Conservation (phyloP, 176 grass and related monocot genomes). For the Olyra latifolia region DNA sequence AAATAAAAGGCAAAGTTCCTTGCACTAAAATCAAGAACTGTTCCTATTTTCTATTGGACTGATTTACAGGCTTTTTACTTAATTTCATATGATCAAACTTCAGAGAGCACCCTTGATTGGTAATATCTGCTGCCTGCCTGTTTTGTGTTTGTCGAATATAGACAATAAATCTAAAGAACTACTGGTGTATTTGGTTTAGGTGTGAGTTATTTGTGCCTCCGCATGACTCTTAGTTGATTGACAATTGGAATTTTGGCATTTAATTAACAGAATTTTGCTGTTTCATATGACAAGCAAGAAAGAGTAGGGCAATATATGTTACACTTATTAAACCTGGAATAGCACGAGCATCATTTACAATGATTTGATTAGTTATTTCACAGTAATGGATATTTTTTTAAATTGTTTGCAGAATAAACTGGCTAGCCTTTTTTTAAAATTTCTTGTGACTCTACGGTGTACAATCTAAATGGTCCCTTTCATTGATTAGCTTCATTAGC, state of each 20-base stretch:
- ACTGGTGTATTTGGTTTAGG: background rate
- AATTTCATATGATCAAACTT: constrained; percentile 13
- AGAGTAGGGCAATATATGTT: background rate
- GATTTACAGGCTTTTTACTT: background rate
- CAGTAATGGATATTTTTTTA: background rate
- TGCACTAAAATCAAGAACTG: background rate
- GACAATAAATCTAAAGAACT: background rate
- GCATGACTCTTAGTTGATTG: background rate
- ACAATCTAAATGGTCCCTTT: background rate
- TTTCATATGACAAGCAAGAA: constrained; percentile 16
- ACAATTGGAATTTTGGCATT: constrained; percentile 15
- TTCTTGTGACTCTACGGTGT: background rate
- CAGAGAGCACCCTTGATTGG: background rate
- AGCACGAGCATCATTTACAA: background rate
- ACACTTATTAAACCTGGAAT: background rate
- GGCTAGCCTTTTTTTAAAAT: background rate
- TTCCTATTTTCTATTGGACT: background rate
- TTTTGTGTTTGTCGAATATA: constrained; percentile 13
- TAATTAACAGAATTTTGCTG: background rate
- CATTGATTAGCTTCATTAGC: constrained; percentile 9
- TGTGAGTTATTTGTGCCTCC: background rate
- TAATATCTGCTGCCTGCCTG: background rate
- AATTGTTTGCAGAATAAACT: background rate
- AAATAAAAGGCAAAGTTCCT: constrained; percentile 10
- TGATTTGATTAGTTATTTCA: background rate